These are phyloP conservation scores for Penicillium subrubescens DNA, from an alignment of 495 filamentous ascomycete genomes.

Conservation along the genomic window DNA sequence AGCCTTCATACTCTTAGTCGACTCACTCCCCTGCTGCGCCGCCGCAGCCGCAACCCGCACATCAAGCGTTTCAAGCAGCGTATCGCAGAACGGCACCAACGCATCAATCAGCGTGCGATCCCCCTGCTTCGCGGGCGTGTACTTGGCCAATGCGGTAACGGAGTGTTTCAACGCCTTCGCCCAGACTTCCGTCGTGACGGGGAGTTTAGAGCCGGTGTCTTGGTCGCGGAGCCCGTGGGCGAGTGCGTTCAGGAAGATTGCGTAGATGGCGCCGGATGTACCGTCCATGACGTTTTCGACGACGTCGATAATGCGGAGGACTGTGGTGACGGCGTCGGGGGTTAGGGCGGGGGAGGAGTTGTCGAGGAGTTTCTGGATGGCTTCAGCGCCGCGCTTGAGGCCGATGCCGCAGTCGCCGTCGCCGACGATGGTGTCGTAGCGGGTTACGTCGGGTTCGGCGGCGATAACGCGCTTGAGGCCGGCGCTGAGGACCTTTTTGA, in stretches of 20 bases:
- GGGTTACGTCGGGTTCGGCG: constrained; percentile 82
- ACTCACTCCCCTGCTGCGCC: constrained; percentile 72
- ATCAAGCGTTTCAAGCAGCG: constrained; percentile 62
- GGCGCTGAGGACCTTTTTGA: constrained; percentile 62
- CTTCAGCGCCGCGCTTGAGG: constrained; percentile 87
- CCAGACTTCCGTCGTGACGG: constrained; percentile 65
- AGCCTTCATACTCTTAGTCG: constrained; percentile 88
- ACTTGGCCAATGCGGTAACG: constrained; percentile 68
- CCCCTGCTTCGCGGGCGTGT: constrained; percentile 87
- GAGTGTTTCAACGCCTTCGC: constrained; percentile 72
- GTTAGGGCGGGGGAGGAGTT: constrained; percentile 49
- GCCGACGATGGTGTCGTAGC: constrained; percentile 88
- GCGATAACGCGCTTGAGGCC: constrained; percentile 72
- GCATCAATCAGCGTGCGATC: constrained; percentile 93
- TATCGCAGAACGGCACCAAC: constrained; percentile 81
- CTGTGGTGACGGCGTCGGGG: constrained; percentile 69
- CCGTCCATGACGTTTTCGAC: constrained; percentile 95
- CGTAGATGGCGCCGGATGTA: constrained; percentile 91
- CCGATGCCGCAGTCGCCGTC: constrained; percentile 96
- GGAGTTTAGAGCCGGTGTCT: constrained; percentile 46
- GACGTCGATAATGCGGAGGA: constrained; percentile 75
- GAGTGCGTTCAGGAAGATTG: constrained; percentile 93
- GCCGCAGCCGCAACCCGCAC: constrained; percentile 72
- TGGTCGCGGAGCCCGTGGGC: constrained; percentile 71
- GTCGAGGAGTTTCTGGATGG: constrained; percentile 67